Percentiles rank a stretch among this genome's conserved stretches.
These are phyloP conservation scores for Boletus vermiculosoides DNA, from an alignment of 768 basidiomycete species.

Conservation along the genomic window DNA sequence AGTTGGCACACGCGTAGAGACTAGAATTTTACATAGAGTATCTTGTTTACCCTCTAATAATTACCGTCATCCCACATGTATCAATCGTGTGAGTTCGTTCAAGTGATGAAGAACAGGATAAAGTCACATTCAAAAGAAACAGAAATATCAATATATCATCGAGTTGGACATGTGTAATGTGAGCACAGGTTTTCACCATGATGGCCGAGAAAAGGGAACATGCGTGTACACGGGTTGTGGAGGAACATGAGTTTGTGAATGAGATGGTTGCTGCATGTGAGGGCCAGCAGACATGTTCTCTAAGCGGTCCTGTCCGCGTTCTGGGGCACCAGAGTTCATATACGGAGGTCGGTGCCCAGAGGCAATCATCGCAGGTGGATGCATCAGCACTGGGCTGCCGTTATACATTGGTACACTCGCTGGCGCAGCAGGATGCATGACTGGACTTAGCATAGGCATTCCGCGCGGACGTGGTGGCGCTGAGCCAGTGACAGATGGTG, in stretches of 20 bases:
- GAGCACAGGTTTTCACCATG: conserved; percentile 28
- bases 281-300: conserved; percentile 43
- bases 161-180: conserved; percentile 18
- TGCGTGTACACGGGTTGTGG: conserved; percentile 33
- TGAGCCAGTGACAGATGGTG: conserved; percentile 28
- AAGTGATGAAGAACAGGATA: conserved; percentile 16
- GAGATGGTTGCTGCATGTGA: conserved; percentile 40
- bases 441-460: conserved; percentile 70
- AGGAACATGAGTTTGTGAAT: conserved; percentile 25
- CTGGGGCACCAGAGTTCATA: conserved; percentile 47
- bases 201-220: conserved; percentile 29
- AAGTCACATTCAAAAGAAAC: conserved; percentile 24
- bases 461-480: conserved; percentile 45
- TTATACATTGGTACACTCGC: conserved; percentile 53
- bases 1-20: conserved; percentile 54
- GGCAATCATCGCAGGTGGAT: conserved; percentile 41
- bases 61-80: neutral
- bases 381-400: conserved; percentile 69
- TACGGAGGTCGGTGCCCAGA: conserved; percentile 36
- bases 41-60: conserved; percentile 20
- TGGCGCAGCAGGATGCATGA: conserved; percentile 56
- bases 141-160: conserved; percentile 36
- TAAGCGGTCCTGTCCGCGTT: conserved; percentile 48
- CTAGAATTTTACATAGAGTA: conserved; percentile 22
- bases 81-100: neutral